These are phyloP conservation scores for Colletotrichum ledebouriae DNA, from an alignment of 2,329 filamentous ascomycete genomes.

Conservation along the genomic window DNA sequence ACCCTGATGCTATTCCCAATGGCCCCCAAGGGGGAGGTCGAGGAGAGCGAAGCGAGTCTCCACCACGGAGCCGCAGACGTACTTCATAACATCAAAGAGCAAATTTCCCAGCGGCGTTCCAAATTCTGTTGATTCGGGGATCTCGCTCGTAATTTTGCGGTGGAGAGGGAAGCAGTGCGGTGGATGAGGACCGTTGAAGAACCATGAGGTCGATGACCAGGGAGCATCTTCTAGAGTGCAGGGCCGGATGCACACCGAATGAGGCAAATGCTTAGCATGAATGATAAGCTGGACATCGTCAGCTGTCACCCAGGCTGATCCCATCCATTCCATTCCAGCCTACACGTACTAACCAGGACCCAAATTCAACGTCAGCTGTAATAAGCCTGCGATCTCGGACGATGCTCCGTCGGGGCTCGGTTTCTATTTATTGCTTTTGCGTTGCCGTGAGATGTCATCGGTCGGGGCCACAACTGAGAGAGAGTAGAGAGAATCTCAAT, in stretches of 20 bases:
- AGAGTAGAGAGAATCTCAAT: too few species aligned
- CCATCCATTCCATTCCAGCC: conserved; percentile 13
- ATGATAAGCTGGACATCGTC: conserved; percentile 30
- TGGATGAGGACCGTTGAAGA: conserved; percentile 31
- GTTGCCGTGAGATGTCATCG: background rate
- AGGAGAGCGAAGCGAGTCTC: conserved; percentile 3
- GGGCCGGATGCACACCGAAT: background rate
- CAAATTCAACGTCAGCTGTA: conserved; percentile 38
- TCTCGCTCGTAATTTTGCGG: conserved; percentile 26
- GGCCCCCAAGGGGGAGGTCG: background rate
- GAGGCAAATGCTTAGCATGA: conserved; percentile 26
- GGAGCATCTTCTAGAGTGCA: too few species aligned
- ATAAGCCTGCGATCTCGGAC: conserved; percentile 1
- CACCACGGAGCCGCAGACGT: conserved; percentile 32
- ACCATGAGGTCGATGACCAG: conserved; percentile 14
- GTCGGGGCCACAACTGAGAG: too few species aligned
- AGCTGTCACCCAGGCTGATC: conserved; percentile 35
- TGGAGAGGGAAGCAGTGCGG: conserved; percentile 4
- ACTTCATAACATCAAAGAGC: background rate
- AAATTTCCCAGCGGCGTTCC: background rate
- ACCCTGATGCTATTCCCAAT: conserved; percentile 26
- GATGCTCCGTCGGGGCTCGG: background rate
- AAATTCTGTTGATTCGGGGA: background rate
- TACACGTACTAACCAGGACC: conserved; percentile 10
- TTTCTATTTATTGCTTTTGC: background rate